A percentile compares a stretch with the other conserved stretches of the same genome.
Conservation (phyloP, 2,329 filamentous ascomycete species). For the Trichoderma lentiforme region DNA sequence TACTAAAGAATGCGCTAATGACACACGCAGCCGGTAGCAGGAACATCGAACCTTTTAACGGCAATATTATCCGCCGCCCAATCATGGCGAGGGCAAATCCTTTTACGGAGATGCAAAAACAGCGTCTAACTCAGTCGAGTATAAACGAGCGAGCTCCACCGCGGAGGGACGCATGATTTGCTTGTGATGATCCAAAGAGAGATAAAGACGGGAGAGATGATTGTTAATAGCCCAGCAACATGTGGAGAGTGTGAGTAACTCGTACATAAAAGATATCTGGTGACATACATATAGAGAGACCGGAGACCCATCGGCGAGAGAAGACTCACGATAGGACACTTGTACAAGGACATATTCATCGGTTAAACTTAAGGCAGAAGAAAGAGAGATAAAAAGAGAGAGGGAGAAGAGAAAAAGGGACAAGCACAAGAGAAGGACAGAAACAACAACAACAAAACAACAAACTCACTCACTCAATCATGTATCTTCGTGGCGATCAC, state of each 20-base stretch:
- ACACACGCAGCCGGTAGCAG: neutral
- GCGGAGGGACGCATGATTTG: neutral
- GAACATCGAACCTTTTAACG: neutral
- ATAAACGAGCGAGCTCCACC: conserved; percentile 12
- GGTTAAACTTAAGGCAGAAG: neutral
- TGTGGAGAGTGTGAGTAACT: neutral
- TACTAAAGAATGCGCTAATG: neutral
- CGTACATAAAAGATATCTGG: neutral
- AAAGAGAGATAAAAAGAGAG: neutral
- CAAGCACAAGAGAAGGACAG: neutral
- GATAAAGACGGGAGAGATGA: neutral
- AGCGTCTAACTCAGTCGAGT: conserved; percentile 4
- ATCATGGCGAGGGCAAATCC: neutral
- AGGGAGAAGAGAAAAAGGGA: neutral
- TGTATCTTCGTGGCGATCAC: conserved; percentile 57
- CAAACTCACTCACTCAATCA: conserved; percentile 29
- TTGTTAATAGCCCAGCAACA: neutral
- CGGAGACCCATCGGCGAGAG: neutral
- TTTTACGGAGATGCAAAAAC: conserved; percentile 2
- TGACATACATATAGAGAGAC: neutral
- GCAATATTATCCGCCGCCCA: neutral
- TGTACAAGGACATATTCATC: neutral
- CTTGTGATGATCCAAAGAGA: neutral
- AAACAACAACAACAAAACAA: neutral
- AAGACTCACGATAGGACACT: neutral